A percentile compares a stretch with the other conserved stretches of the same genome.
Evolutionary conservation across 2,329 filamentous ascomycete species (phyloP).

Genomic region (Colletotrichum sojae): DNA sequence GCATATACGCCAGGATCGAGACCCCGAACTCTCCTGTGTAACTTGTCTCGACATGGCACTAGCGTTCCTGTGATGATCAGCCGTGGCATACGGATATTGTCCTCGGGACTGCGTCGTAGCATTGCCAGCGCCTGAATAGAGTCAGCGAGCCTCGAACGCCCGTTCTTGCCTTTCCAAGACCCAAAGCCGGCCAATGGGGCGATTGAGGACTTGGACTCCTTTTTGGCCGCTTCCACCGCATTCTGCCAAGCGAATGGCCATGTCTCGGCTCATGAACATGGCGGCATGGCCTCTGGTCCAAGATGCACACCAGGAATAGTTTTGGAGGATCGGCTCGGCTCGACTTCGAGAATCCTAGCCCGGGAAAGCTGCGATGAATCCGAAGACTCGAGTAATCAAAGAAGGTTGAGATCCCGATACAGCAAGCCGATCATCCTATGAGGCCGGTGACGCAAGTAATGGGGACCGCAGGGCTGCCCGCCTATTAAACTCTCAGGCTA

Average conservation of each 20-base stretch:
- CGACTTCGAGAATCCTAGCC: not conserved
- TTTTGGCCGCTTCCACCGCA: constrained; percentile 5
- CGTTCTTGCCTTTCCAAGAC: constrained; percentile 17
- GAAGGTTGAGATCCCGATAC: not conserved
- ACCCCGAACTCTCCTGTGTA: constrained; percentile 3
- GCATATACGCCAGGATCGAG: not conserved
- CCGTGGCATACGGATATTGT: not conserved
- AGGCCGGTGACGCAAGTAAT: not conserved
- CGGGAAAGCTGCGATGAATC: not conserved
- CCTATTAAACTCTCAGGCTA: constrained; percentile 25
- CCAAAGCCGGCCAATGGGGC: constrained; percentile 12
- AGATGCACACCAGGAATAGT: not conserved
- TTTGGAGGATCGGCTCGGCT: not conserved
- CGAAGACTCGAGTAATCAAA: not conserved
- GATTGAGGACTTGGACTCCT: constrained; percentile 1
- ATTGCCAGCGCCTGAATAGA: constrained; percentile 3
- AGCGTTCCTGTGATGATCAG: not conserved
- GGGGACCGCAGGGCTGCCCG: not conserved
- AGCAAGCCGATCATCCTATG: constrained; percentile 4
- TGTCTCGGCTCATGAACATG: constrained; percentile 11
- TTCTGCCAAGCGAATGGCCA: not conserved
- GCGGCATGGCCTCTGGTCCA: not conserved
- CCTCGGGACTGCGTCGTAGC: not conserved
- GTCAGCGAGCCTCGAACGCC: constrained; percentile 8
- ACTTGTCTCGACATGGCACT: not conserved